Conservation (phyloP, 352 stramenopile genomes). For the Globisporangium abappressorium region DNA sequence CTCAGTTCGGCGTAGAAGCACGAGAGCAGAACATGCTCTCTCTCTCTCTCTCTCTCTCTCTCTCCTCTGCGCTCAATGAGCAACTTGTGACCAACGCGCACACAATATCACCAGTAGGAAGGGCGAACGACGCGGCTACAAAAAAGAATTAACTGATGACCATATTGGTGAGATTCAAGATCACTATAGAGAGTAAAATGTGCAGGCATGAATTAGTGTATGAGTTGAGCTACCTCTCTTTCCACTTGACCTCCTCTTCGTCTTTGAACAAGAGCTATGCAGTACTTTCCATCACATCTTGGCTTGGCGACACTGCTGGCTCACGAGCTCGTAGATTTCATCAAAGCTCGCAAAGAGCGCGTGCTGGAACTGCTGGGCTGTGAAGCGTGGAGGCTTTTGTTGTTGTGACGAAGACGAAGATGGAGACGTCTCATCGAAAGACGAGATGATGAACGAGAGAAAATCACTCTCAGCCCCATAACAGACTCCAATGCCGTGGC, state of each 20-base stretch:
- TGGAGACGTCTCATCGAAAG: slow-evolving; percentile 48
- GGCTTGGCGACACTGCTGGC: slow-evolving; percentile 13
- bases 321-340: slow-evolving; percentile 47
- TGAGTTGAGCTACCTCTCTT: neutral
- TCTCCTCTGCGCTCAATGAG: neutral
- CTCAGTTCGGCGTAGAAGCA: neutral
- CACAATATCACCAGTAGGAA: neutral
- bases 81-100: neutral
- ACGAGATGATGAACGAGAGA: slow-evolving; percentile 92
- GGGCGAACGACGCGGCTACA: neutral
- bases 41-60: neutral
- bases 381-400: slow-evolving; percentile 24
- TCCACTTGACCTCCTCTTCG: neutral
- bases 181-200: neutral
- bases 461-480: slow-evolving; percentile 91
- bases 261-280: neutral
- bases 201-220: neutral
- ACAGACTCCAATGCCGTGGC: slow-evolving; percentile 90
- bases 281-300: slow-evolving; percentile 12
- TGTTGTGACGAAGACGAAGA: slow-evolving; percentile 6
- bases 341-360: slow-evolving; percentile 56
- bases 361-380: slow-evolving; percentile 38
- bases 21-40: neutral
- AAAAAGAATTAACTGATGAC: neutral
- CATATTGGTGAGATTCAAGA: neutral